These are phyloP conservation scores for Solanum arcanum DNA, from an alignment of 257 asterid species.

Conservation along the genomic window DNA sequence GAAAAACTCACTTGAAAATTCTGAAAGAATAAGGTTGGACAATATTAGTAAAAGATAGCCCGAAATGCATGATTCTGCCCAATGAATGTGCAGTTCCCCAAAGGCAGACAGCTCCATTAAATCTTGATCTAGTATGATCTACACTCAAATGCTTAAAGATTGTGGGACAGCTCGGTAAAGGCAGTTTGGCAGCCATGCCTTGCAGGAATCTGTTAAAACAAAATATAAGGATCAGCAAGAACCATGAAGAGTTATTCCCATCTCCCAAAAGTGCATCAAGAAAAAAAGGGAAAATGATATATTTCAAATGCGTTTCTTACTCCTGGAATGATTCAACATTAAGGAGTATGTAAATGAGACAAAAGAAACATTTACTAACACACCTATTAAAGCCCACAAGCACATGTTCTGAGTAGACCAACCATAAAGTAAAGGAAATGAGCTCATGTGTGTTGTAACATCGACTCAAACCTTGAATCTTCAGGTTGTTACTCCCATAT, in stretches of 20 bases:
- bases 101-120: background rate
- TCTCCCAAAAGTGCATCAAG: no score
- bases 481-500: background rate
- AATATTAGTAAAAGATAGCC: constrained; percentile 1
- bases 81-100: constrained; percentile 10
- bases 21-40: constrained; percentile 4
- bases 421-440: background rate
- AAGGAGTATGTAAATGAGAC: background rate
- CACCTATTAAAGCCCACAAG: no score
- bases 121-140: background rate
- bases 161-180: background rate
- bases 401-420: background rate
- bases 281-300: background rate
- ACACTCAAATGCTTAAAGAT: background rate
- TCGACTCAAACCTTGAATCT: background rate
- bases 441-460: background rate
- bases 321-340: background rate
- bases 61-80: background rate
- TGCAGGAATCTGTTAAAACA: background rate
- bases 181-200: background rate
- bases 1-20: constrained; percentile 12
- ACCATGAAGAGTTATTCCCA: background rate
- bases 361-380: background rate
- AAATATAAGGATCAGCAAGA: background rate
- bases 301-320: background rate